Evolutionary conservation across 2,329 filamentous ascomycete species (phyloP), one percentile per base, ranked within the genome.

Genomic region (Bipolaris zeicola): DNA sequence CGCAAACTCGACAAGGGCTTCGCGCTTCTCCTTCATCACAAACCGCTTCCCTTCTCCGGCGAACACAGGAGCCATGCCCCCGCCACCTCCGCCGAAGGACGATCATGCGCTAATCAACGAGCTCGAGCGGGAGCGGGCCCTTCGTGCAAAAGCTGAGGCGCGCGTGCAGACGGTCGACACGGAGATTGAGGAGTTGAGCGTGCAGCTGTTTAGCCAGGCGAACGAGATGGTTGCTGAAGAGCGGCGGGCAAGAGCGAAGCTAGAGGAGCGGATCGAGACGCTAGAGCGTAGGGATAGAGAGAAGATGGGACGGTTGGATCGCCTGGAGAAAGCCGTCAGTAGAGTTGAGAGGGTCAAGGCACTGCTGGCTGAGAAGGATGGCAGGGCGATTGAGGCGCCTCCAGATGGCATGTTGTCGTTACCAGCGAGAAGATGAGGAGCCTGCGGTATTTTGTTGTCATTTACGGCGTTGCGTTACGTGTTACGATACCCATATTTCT

Each of bases 211-310:
- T 73, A 87, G 90, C 77, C 88, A 93, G 78, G 91, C 91, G 49
- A 95, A 95, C 73, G 87, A 92, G 77, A 95, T 95, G 91, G 91
- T 95, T 18, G 90, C 91, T 2, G 81, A 83, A 16, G 91, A 95
- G 80, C 80, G 91, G 41, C 83, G 86, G 54, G 89, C 88, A 33
- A 80, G 89, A 56, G 89, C 89, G 5, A 85, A 83, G 68, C 81
- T 95, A 22, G 89, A 92, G 77, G 86, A 89, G 72, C 79, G 89
- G 37, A 83, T 95, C 6, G 83, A 80, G 56, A 80, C 87, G 67
- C 77, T 95, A 20, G 90, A 93, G 77, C 78, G 81, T 66, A 80
- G 90, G 58, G 91, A 94, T 57, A 76, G 73, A 45, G 89, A 92
- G 63, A 91, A 92, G 80, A 81, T 83, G 66, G 81, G 80, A 55